Percentiles rank a stretch among this genome's conserved stretches.
Conservation (phyloP, 2,329 filamentous ascomycete genomes). For the Magnaporthiopsis rhizophila region DNA sequence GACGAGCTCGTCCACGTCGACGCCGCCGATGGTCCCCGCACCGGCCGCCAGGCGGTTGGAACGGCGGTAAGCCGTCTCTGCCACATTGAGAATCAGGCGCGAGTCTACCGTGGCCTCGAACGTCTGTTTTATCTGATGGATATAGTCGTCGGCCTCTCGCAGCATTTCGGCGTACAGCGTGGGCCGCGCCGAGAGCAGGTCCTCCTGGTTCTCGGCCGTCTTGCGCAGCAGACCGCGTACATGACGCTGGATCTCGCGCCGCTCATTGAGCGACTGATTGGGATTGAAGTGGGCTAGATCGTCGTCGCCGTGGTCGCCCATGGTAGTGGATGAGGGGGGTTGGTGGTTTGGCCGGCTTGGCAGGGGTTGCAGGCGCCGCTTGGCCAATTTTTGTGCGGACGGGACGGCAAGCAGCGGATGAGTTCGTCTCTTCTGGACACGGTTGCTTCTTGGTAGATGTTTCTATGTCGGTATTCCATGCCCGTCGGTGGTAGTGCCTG, state of each 20-base stretch:
- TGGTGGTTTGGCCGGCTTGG: background rate
- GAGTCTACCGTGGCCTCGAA: constrained; percentile 87
- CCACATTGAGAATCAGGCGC: constrained; percentile 70
- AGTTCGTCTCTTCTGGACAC: too few species aligned
- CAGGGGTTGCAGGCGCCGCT: background rate
- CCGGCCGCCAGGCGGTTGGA: constrained; percentile 67
- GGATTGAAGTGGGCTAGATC: constrained; percentile 61
- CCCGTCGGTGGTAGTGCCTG: background rate
- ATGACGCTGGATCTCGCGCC: constrained; percentile 46
- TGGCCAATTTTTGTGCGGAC: background rate
- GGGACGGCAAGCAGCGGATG: background rate
- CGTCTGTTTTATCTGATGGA: constrained; percentile 71
- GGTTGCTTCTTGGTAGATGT: too few species aligned
- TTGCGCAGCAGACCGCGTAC: constrained; percentile 46
- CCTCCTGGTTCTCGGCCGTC: constrained; percentile 56
- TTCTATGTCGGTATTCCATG: background rate
- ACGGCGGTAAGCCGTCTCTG: constrained; percentile 73
- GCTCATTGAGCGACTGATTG: constrained; percentile 68
- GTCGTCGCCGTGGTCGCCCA: background rate
- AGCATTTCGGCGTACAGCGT: constrained; percentile 59
- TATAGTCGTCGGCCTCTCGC: constrained; percentile 55
- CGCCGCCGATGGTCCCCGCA: constrained; percentile 62
- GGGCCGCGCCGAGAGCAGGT: constrained; percentile 60
- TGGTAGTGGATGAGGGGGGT: background rate
- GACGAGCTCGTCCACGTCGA: constrained; percentile 88